Conservation (phyloP, 306 rosid genomes). For the Cucumis melo region DNA sequence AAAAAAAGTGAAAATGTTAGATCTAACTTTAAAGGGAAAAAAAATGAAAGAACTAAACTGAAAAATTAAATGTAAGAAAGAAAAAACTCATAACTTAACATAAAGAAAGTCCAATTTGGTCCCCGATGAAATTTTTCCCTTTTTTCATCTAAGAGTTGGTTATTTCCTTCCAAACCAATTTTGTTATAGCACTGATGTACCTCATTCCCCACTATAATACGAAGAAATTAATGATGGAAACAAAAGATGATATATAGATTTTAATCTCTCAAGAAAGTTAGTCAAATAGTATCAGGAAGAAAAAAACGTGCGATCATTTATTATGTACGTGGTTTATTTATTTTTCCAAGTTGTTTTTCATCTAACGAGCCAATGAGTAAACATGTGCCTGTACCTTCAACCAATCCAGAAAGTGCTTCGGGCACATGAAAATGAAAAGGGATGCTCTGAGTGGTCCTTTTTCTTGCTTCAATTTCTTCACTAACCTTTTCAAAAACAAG, state of each 20-base stretch:
- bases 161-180: not conserved
- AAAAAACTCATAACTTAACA: too few relatives aligned
- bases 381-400: conserved; percentile 48
- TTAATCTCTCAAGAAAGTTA: not conserved
- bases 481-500: conserved; percentile 73
- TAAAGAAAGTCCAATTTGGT: not conserved
- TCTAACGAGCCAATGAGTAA: not conserved
- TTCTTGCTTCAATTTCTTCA: conserved; percentile 79
- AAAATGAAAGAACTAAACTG: too few relatives aligned
- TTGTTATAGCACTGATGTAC: not conserved
- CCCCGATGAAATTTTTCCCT: not conserved
- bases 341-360: not conserved
- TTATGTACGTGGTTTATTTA: not conserved
- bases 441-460: conserved; percentile 49
- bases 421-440: conserved; percentile 79
- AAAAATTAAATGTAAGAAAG: too few relatives aligned
- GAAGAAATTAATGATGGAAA: not conserved
- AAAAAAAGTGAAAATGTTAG: too few relatives aligned
- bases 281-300: not conserved
- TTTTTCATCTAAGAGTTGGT: not conserved
- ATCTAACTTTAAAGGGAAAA: too few relatives aligned
- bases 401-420: conserved; percentile 55
- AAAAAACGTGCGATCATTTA: not conserved
- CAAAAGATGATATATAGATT: not conserved
- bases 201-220: not conserved